These are phyloP conservation scores for Clitoria ternatea DNA, from an alignment of 306 rosid genomes.

Conservation along the genomic window DNA sequence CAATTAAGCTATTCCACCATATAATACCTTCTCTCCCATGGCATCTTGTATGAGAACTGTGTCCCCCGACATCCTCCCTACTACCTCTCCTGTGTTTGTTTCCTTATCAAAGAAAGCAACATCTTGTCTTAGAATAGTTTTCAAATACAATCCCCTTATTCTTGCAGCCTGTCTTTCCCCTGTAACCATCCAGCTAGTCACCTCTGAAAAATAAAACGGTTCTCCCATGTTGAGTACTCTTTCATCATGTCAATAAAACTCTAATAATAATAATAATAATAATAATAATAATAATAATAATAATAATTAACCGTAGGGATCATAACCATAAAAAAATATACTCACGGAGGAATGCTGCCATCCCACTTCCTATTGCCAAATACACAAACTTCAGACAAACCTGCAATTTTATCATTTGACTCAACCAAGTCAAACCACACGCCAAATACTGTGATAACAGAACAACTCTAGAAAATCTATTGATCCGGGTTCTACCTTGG, in stretches of 20 bases:
- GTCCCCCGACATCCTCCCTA: slow-evolving; percentile 93
- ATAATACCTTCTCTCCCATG: slow-evolving; percentile 84
- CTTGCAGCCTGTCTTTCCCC: slow-evolving; percentile 95
- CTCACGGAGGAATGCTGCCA: slow-evolving; percentile 79
- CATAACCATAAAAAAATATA: not conserved
- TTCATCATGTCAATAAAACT: not conserved
- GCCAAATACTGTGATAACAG: too few relatives aligned
- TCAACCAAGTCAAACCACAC: too few relatives aligned
- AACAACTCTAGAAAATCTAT: too few relatives aligned
- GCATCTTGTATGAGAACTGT: slow-evolving; percentile 95
- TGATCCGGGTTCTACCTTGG: slow-evolving; percentile 62
- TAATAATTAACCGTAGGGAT: not conserved
- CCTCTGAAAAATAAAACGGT: slow-evolving; percentile 53
- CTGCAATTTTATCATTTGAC: slow-evolving; percentile 33
- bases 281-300: too few relatives aligned
- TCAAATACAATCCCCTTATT: slow-evolving; percentile 79
- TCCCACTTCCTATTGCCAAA: slow-evolving; percentile 53
- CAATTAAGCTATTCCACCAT: not conserved
- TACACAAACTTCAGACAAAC: slow-evolving; percentile 66
- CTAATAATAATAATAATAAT: too few relatives aligned
- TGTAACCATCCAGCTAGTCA: slow-evolving; percentile 83
- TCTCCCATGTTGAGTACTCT: not conserved
- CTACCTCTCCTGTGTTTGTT: slow-evolving; percentile 85
- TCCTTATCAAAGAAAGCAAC: slow-evolving; percentile 80
- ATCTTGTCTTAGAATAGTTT: slow-evolving; percentile 82